phyloP scores from a whole-genome alignment of 208 protist species.

The Porcisia deanei region DNA sequence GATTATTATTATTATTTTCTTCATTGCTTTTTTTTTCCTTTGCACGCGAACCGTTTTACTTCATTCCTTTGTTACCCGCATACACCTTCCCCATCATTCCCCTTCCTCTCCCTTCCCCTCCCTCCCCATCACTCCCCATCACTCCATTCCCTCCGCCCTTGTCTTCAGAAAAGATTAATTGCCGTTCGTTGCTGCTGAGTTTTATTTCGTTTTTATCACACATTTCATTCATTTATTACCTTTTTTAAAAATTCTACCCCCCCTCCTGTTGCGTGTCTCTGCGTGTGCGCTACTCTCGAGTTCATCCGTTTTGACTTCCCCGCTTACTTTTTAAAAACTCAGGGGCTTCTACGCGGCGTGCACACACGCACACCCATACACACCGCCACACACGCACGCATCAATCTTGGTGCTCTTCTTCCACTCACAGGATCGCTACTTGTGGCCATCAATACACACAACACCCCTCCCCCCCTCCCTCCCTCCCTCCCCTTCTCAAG shows the following conservation, averaged over 20 bases:
- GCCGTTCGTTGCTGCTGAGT: neutral
- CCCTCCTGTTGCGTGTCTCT: no score
- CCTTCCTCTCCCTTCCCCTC: no score
- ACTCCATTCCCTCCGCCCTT: no score
- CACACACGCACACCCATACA: neutral
- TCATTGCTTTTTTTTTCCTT: constrained; percentile 11
- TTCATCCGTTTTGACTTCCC: neutral
- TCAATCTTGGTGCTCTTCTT: neutral
- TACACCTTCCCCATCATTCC: no score
- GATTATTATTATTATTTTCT: neutral
- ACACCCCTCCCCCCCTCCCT: neutral
- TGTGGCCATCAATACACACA: neutral
- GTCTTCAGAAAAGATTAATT: constrained; percentile 3
- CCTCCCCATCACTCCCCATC: no score
- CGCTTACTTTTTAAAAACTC: neutral
- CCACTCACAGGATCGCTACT: neutral
- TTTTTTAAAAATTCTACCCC: neutral
- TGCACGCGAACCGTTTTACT: neutral
- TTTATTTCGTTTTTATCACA: neutral
- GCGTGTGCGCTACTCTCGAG: neutral
- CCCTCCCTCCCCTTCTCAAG: neutral
- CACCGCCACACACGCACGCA: neutral
- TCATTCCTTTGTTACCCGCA: no score
- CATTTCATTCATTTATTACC: neutral
- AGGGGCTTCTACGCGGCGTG: neutral